Base-by-base conservation (phyloP, 1,284 basidiomycete genomes). In the Sporisorium reilianum region DNA sequence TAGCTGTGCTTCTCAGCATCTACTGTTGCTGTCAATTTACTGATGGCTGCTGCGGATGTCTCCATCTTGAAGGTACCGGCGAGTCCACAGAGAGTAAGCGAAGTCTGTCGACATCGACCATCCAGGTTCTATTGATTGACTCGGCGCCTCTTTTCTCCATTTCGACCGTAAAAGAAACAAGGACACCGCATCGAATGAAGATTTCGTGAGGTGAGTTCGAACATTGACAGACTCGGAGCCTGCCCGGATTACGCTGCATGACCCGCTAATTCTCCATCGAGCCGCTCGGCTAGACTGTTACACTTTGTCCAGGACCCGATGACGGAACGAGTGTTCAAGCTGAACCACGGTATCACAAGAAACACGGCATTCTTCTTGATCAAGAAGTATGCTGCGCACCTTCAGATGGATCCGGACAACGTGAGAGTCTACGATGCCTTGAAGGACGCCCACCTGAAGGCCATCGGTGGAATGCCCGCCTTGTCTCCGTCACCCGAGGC, bases 311-410 rank as follows among this genome's bases (percentile, higher is more conserved):
- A 57, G 9, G 45, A 46, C 49, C 44, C 55, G 7, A 5, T 46
- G 25, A 22, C 3, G 20, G 45, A 50, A 23, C 25, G 14, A 20
- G 1, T 14, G 5, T 52, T 51, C 38, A 32, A n/a, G 8, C 14
- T 50, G 1, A 26, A 22, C 5, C 41, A 40, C 36, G 18, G 12
- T 12, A 12, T 16, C 11, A 26, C 57, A n/a, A 28, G 49, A 14
- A 18, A 18, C 4, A 40, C 25, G 10, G 49, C 57, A 10, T 10
- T 8, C 10, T 41, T 34, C 22, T 16, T 59, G 20, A 46, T 59
- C 22, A 45, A 30, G 5, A 41, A 59, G 8, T 59, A 59, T 14
- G 57, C 57, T 14, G 22, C 36, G 1, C 40, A 46, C 18, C 40
- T 59, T 1, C 16, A 36, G 23, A 6, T 32, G 11, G 23, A 59